Percentiles rank a stretch among this genome's conserved stretches.
These are phyloP conservation scores for Hanseniaspora taiwanica DNA, from an alignment of 805 yeast species.

Conservation along the genomic window DNA sequence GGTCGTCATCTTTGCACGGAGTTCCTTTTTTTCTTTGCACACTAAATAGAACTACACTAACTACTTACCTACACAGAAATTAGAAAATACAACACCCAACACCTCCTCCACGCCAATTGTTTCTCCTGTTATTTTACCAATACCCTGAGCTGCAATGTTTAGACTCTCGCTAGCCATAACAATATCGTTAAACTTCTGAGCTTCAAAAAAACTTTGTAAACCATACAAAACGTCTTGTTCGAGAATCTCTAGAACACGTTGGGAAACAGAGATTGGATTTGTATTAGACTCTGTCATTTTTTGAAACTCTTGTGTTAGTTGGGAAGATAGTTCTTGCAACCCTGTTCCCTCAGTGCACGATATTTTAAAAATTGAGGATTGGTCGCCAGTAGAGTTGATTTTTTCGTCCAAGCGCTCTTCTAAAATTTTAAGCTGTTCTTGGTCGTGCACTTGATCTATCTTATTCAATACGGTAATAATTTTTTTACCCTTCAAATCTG, in stretches of 20 bases:
- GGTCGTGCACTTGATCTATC: conserved; percentile 31
- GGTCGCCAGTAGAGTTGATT: conserved; percentile 10
- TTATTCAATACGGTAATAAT: conserved; percentile 43
- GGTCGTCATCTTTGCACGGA: too few species aligned
- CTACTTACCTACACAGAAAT: conserved; percentile 87
- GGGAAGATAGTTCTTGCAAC: conserved; percentile 30
- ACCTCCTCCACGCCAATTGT: conserved; percentile 83
- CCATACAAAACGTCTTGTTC: conserved; percentile 67
- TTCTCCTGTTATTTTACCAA: conserved; percentile 87
- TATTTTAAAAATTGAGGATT: conserved; percentile 24
- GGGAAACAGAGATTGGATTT: conserved; percentile 62
- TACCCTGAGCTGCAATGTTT: conserved; percentile 63
- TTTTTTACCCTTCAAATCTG: conserved; percentile 14
- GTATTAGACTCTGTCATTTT: conserved; percentile 32
- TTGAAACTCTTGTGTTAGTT: conserved; percentile 35
- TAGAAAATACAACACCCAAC: conserved; percentile 79
- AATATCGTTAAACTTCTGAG: conserved; percentile 42
- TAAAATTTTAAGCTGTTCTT: conserved; percentile 10
- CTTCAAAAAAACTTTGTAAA: conserved; percentile 44
- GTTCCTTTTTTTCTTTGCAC: too few species aligned
- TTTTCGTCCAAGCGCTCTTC: conserved; percentile 13
- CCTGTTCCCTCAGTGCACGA: conserved; percentile 57
- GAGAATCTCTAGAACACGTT: conserved; percentile 63
- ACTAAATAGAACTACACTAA: background rate
- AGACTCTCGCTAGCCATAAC: conserved; percentile 73